These are phyloP conservation scores for Eucalyptus erythrocorys DNA, from an alignment of 345 rosid species.

Conservation along the genomic window DNA sequence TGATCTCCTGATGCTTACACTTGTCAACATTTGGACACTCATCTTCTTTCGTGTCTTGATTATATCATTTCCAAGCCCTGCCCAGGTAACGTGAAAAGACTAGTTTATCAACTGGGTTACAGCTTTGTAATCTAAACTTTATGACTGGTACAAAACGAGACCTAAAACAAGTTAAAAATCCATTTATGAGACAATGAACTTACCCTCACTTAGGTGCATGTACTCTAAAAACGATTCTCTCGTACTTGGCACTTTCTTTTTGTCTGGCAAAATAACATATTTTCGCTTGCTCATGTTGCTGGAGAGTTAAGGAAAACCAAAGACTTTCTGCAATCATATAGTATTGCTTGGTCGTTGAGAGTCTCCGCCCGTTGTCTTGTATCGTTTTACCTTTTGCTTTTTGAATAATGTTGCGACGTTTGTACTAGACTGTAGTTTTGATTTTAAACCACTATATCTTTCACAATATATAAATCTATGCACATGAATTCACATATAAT, in stretches of 20 bases:
- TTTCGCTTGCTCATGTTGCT: not conserved
- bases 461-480: not conserved
- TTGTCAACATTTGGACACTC: not conserved
- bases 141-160: not conserved
- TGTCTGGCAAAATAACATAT: not conserved
- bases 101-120: not conserved
- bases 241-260: not conserved
- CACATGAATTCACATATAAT: not conserved
- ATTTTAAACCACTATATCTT: not conserved
- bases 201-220: not conserved
- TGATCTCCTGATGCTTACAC: not conserved
- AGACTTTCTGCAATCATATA: not conserved
- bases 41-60: not conserved
- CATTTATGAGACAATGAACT: not conserved
- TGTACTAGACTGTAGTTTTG: not conserved
- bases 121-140: not conserved
- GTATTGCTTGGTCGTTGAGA: not conserved
- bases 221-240: not conserved
- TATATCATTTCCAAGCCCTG: not conserved
- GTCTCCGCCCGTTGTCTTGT: not conserved
- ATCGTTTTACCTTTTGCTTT: not conserved
- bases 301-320: not conserved
- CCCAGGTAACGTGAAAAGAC: not conserved
- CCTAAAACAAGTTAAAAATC: not conserved
- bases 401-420: not conserved